Conservation (phyloP, 495 filamentous ascomycete species). For the Letharia columbiana region DNA sequence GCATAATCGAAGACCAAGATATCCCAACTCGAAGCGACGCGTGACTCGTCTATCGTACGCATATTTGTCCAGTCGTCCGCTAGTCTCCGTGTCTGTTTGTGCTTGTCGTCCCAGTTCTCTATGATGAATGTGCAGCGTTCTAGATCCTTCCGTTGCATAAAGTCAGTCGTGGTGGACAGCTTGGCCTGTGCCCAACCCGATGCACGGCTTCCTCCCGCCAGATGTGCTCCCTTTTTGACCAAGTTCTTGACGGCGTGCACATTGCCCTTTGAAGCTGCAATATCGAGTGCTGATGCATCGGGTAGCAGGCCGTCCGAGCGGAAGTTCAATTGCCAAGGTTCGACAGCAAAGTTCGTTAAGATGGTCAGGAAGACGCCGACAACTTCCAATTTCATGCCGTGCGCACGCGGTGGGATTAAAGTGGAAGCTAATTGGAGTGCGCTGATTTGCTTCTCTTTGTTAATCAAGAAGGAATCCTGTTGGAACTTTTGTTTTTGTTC, state of each 20-base stretch:
- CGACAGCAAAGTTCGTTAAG: slow-evolving; percentile 14
- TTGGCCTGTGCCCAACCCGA: slow-evolving; percentile 7
- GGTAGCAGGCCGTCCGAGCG: slow-evolving; percentile 24
- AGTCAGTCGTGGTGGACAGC: slow-evolving; percentile 16
- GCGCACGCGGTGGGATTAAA: slow-evolving; percentile 17
- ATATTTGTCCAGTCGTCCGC: slow-evolving; percentile 29
- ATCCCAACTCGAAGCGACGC: slow-evolving; percentile 24
- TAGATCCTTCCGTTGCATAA: slow-evolving; percentile 21
- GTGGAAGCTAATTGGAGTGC: slow-evolving; percentile 23
- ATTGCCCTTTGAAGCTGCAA: slow-evolving; percentile 23
- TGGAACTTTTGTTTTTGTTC: slow-evolving; percentile 15
- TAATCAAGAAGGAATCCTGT: slow-evolving; percentile 23
- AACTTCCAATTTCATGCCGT: slow-evolving; percentile 28
- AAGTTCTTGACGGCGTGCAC: slow-evolving; percentile 27
- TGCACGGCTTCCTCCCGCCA: slow-evolving; percentile 13
- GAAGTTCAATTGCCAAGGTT: slow-evolving; percentile 21
- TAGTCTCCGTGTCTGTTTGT: slow-evolving; percentile 15
- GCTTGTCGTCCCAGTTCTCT: slow-evolving; percentile 25
- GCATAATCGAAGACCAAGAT: slow-evolving; percentile 15
- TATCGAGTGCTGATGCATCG: slow-evolving; percentile 25
- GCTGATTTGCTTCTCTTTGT: slow-evolving; percentile 23
- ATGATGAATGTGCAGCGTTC: slow-evolving; percentile 27
- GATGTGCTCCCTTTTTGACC: slow-evolving; percentile 23
- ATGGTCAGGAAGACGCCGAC: slow-evolving; percentile 24
- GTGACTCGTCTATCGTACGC: slow-evolving; percentile 25